A percentile compares a stretch with the other conserved stretches of the same genome.
phyloP scores from a whole-genome alignment of 148 eudicot genomes.

The Beta vulgaris region DNA sequence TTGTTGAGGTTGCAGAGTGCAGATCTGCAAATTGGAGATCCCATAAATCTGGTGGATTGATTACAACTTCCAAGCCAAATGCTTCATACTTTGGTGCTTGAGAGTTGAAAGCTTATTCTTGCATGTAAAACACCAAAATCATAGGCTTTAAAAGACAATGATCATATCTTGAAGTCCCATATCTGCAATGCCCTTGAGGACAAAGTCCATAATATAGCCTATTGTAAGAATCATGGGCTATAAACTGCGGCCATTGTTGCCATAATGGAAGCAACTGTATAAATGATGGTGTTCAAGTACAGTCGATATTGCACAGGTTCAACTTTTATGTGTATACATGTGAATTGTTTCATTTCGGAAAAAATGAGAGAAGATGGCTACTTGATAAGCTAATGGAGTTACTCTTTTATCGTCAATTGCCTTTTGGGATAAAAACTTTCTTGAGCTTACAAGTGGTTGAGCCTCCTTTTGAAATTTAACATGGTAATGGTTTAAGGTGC shows the following conservation, averaged over 20 bases:
- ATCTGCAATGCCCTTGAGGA: conserved; percentile 5
- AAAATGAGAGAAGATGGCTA: background rate
- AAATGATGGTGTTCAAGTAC: conserved; percentile 1
- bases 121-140: conserved; percentile 4
- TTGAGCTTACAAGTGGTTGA: background rate
- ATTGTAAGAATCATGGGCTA: background rate
- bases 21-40: background rate
- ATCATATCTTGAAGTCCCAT: background rate
- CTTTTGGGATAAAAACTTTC: background rate
- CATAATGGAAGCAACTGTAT: background rate
- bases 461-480: too few relatives aligned
- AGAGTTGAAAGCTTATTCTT: conserved; percentile 13
- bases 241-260: conserved; percentile 2
- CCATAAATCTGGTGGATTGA: conserved; percentile 1
- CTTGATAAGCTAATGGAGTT: background rate
- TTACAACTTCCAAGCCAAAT: background rate
- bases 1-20: conserved; percentile 5
- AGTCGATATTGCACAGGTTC: background rate
- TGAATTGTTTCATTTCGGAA: background rate
- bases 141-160: conserved; percentile 15
- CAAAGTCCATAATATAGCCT: background rate
- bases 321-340: background rate
- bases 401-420: background rate
- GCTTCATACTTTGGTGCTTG: conserved; percentile 13
- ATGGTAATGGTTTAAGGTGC: too few relatives aligned